Base-by-base conservation (phyloP, 2,329 filamentous ascomycete genomes). In the Lizonia empirigonia region DNA sequence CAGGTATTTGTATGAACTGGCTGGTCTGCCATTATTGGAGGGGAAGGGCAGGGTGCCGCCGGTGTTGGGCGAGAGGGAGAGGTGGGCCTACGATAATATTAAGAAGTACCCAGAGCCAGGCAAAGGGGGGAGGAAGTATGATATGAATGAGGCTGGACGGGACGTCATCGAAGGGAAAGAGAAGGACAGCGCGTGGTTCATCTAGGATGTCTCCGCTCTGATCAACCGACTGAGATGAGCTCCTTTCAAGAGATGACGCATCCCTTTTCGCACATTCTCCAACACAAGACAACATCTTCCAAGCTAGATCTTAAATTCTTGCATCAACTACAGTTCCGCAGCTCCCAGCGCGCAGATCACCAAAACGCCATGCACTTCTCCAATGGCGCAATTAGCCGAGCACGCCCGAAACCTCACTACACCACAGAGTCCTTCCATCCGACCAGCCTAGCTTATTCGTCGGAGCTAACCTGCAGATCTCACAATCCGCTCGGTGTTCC, bases 21-120 rank as follows among this genome's bases (percentile, higher is more conserved):
- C 81, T 0, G 82, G 82, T 0, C 63, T 85, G 26, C 75, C 76
- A 0, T 76, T 70, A 12, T 60, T 85, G 33, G 69, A 67, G 20
- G 80, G 79, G 1, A 74, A 79, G 37, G 60, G 60, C 4, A 48
- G 55, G 13, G 35, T 47, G 35, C 60, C 52, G 36, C 62, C 62
- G 0, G 56, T 57, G 24, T 40, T 65, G 50, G 52, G 50, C 18
- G 49, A 44, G 35, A 45, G 56, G 40, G 42, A 55, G 22, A 52
- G 55, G 8, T 64, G 62, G 62, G 60, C 60, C 33, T 55, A 82
- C 77, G 45, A 77, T 75, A 50, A 62, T 52, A 20, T 62, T 1
- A 56, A 53, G 42, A 64, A 62, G 37, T 62, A 62, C 44, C 55
- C 59, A 4, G 57, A 59, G 27, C 58, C 55, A 3, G 45, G 53